phyloP scores from a whole-genome alignment of 116 monocot species.

The Zostera marina region DNA sequence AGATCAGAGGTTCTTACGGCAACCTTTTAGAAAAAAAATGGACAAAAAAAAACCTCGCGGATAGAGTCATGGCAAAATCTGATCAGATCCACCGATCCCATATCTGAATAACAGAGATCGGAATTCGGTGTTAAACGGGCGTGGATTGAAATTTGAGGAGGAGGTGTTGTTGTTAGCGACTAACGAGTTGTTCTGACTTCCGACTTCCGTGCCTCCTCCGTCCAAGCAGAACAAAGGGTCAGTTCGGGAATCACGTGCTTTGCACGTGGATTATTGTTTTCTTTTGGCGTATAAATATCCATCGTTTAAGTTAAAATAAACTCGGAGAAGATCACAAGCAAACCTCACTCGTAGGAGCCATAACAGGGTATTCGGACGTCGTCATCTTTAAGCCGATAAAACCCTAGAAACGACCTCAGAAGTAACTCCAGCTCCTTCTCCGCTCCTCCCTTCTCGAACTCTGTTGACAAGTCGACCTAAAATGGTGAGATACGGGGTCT shows the following conservation, averaged over 20 bases:
- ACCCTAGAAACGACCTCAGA: too few relatives aligned
- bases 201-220: neutral
- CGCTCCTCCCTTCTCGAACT: too few relatives aligned
- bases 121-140: neutral
- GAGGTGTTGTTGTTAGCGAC: neutral
- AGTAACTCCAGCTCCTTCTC: too few relatives aligned
- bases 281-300: too few relatives aligned
- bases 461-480: too few relatives aligned
- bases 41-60: slow-evolving; percentile 17
- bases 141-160: neutral
- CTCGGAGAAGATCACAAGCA: too few relatives aligned
- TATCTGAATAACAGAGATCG: neutral
- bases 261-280: slow-evolving; percentile 4
- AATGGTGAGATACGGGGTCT: too few relatives aligned
- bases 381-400: too few relatives aligned
- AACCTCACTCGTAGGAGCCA: too few relatives aligned
- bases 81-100: slow-evolving; percentile 36
- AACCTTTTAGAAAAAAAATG: neutral
- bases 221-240: neutral
- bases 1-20: neutral
- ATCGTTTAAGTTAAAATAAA: too few relatives aligned
- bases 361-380: too few relatives aligned
- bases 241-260: neutral
- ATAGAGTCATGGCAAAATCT: slow-evolving; percentile 34
- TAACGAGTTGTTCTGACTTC: neutral